phyloP scores from a whole-genome alignment of 768 basidiomycete genomes.

The Fistulinella prunicolor region DNA sequence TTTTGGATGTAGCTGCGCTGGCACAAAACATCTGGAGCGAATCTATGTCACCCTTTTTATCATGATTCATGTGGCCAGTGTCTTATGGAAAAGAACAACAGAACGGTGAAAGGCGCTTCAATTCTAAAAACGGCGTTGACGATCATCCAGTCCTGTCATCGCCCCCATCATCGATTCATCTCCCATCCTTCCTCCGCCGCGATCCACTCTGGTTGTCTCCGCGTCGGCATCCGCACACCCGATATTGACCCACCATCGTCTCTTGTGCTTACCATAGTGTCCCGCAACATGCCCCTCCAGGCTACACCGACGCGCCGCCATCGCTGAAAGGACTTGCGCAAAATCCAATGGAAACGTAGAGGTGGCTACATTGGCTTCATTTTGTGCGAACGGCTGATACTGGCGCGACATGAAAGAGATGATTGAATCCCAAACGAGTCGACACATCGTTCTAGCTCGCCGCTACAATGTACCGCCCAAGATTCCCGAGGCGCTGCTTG shows the following conservation, averaged over 20 bases:
- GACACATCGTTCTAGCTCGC: conserved; percentile 63
- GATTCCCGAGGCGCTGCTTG: conserved; percentile 75
- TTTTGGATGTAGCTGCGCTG: no score
- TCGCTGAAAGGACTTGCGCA: conserved; percentile 74
- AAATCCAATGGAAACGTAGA: conserved; percentile 68
- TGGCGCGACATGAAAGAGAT: background rate
- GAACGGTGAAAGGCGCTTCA: no score
- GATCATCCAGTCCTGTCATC: conserved; percentile 15
- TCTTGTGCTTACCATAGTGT: conserved; percentile 1
- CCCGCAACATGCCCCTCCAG: conserved; percentile 2
- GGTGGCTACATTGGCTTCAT: conserved; percentile 53
- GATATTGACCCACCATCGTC: background rate
- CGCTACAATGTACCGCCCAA: conserved; percentile 81
- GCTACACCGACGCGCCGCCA: conserved; percentile 33
- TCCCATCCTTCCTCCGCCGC: conserved; percentile 55
- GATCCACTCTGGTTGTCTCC: conserved; percentile 28
- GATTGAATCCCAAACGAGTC: no score
- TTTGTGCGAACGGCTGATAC: conserved; percentile 54
- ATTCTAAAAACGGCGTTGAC: no score
- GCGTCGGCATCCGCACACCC: conserved; percentile 16
- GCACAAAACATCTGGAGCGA: no score
- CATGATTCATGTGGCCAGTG: no score
- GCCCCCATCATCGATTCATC: conserved; percentile 32
- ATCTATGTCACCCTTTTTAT: no score
- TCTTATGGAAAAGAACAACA: no score